Conservation (phyloP, 768 basidiomycete species). For the Suillus subaureus region DNA sequence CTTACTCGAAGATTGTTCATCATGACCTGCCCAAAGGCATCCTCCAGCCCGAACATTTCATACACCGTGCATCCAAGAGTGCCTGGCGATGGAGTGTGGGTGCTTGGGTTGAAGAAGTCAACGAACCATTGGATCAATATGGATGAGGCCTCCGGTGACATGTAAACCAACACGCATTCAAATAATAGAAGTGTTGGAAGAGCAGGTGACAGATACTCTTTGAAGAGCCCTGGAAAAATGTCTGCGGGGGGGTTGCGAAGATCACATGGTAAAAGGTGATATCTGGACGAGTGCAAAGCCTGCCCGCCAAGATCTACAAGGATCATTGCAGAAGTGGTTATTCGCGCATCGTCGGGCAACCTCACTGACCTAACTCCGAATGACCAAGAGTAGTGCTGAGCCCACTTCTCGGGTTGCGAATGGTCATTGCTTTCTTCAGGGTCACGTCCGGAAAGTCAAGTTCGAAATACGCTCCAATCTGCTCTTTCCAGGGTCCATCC, state of each 20-base stretch:
- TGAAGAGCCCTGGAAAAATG: slow-evolving; percentile 42
- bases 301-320: slow-evolving; percentile 71
- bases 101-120: slow-evolving; percentile 42
- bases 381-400: slow-evolving; percentile 19
- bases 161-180: slow-evolving; percentile 94
- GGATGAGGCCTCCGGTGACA: slow-evolving; percentile 60
- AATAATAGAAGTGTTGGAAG: slow-evolving; percentile 85
- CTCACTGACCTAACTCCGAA: slow-evolving; percentile 12
- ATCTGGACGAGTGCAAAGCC: slow-evolving; percentile 53
- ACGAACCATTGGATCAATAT: slow-evolving; percentile 76
- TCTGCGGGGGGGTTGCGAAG: slow-evolving; percentile 61
- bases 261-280: slow-evolving; percentile 78
- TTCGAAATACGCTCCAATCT: slow-evolving; percentile 72
- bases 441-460: slow-evolving; percentile 91
- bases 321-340: slow-evolving; percentile 35
- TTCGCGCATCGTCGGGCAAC: slow-evolving; percentile 16
- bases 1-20: slow-evolving; percentile 78
- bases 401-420: slow-evolving; percentile 62
- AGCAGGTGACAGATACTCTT: slow-evolving; percentile 52
- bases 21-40: slow-evolving; percentile 94
- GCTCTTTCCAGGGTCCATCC: slow-evolving; percentile 56
- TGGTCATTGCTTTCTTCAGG: slow-evolving; percentile 77
- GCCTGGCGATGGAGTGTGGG: background rate
- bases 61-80: slow-evolving; percentile 69
- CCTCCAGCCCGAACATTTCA: slow-evolving; percentile 91